Evolutionary conservation across 2,329 filamentous ascomycete genomes (phyloP).

Genomic region (Colletotrichum incanum): DNA sequence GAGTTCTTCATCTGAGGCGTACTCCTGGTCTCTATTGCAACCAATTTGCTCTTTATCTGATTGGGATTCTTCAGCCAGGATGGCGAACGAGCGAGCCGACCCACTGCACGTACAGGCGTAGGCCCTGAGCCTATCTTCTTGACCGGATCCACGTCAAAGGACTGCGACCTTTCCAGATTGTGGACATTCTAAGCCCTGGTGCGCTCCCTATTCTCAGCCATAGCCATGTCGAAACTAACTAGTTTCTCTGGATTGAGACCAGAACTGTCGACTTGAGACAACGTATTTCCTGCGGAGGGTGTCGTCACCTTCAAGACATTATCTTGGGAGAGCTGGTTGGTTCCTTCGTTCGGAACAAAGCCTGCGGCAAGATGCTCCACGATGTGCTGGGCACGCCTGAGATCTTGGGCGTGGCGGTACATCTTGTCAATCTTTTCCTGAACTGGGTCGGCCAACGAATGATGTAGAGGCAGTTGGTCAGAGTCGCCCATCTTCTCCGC

Average conservation of each 20-base stretch:
- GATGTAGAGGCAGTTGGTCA: conserved; percentile 6
- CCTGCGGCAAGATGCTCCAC: conserved; percentile 53
- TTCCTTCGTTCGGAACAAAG: neutral
- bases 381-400: conserved; percentile 54
- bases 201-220: neutral
- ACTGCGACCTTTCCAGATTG: conserved; percentile 25
- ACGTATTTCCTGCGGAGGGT: neutral
- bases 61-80: conserved; percentile 20
- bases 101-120: neutral
- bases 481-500: conserved; percentile 30
- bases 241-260: neutral
- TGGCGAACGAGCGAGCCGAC: conserved; percentile 16
- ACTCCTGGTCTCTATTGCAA: conserved; percentile 14
- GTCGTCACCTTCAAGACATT: neutral
- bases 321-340: neutral
- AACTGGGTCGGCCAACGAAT: conserved; percentile 32
- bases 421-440: conserved; percentile 50
- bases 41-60: neutral
- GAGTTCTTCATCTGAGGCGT: conserved; percentile 11
- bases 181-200: neutral
- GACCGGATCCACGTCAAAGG: conserved; percentile 30
- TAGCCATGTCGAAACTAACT: conserved; percentile 17
- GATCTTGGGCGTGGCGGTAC: conserved; percentile 53
- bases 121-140: conserved; percentile 25
- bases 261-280: neutral